These are phyloP conservation scores for Rosa multiflora DNA, from an alignment of 306 rosid genomes.

Conservation along the genomic window DNA sequence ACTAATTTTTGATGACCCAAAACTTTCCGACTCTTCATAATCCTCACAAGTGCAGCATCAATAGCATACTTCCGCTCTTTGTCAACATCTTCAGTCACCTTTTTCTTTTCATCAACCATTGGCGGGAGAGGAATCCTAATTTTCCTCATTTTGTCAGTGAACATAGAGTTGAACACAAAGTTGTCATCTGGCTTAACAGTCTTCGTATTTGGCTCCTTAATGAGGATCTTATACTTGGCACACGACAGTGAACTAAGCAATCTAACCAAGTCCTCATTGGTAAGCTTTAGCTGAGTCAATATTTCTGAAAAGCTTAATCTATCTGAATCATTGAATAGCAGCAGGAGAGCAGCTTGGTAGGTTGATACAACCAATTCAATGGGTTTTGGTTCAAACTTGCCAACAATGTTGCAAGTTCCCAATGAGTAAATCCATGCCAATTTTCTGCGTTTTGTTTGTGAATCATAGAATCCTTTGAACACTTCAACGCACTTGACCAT, in stretches of 20 bases:
- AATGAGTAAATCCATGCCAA: neutral
- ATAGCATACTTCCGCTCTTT: constrained; percentile 76
- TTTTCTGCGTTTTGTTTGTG: neutral
- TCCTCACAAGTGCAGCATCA: constrained; percentile 80
- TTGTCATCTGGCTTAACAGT: constrained; percentile 45
- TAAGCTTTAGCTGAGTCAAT: constrained; percentile 63
- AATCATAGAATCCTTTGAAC: neutral
- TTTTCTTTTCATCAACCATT: constrained; percentile 78
- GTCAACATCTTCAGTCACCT: constrained; percentile 70
- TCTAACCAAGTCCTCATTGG: constrained; percentile 55
- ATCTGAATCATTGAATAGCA: constrained; percentile 68
- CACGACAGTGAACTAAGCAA: constrained; percentile 75
- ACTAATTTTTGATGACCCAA: constrained; percentile 61
- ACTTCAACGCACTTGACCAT: neutral
- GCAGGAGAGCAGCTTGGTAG: constrained; percentile 66
- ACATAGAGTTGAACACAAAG: constrained; percentile 70
- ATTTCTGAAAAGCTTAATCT: constrained; percentile 68
- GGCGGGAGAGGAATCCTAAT: constrained; percentile 89
- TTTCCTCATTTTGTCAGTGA: constrained; percentile 79
- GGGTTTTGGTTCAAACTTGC: neutral
- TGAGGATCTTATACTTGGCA: constrained; percentile 36
- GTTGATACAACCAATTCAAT: constrained; percentile 8
- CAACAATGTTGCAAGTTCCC: constrained; percentile 3
- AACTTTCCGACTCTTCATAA: constrained; percentile 74
- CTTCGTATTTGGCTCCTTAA: constrained; percentile 12